Conservation (phyloP, 192 early-diverging fungal genomes). For the Chytriomyces hyalinus region DNA sequence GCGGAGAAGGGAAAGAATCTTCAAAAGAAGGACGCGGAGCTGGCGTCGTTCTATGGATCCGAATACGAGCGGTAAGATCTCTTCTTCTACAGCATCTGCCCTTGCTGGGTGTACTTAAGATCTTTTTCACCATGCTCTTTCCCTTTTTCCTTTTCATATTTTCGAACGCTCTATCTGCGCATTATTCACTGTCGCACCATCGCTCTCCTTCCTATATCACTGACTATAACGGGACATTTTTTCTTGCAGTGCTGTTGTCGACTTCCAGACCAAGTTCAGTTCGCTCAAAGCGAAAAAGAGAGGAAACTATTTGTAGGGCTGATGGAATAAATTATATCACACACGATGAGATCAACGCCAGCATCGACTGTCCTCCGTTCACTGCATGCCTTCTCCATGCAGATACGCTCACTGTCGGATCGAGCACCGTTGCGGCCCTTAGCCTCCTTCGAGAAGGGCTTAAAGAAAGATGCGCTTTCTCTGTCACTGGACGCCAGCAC, state of each 20-base stretch:
- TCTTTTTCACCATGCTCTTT: too few species aligned
- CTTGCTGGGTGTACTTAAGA: too few species aligned
- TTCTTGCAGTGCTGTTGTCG: constrained; percentile 6
- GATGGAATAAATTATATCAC: too few species aligned
- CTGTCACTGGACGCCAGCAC: background rate
- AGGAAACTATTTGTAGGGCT: constrained; percentile 10
- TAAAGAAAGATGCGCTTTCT: background rate
- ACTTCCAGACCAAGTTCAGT: constrained; percentile 14
- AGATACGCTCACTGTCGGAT: background rate
- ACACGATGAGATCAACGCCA: too few species aligned
- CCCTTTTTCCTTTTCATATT: too few species aligned
- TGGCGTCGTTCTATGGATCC: constrained; percentile 41
- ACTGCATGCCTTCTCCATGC: too few species aligned
- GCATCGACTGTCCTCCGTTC: too few species aligned
- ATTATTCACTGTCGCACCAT: too few species aligned
- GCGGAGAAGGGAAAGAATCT: constrained; percentile 24
- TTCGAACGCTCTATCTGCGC: too few species aligned
- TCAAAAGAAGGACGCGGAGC: constrained; percentile 10
- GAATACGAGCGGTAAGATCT: constrained; percentile 34
- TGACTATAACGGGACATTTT: background rate
- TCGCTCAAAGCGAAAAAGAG: constrained; percentile 8
- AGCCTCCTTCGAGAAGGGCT: background rate
- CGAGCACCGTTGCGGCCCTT: background rate
- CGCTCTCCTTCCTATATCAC: too few species aligned
- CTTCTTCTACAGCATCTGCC: too few species aligned